Conservation (phyloP, 2,329 filamentous ascomycete genomes). For the Phyllosticta paracitricarpa region DNA sequence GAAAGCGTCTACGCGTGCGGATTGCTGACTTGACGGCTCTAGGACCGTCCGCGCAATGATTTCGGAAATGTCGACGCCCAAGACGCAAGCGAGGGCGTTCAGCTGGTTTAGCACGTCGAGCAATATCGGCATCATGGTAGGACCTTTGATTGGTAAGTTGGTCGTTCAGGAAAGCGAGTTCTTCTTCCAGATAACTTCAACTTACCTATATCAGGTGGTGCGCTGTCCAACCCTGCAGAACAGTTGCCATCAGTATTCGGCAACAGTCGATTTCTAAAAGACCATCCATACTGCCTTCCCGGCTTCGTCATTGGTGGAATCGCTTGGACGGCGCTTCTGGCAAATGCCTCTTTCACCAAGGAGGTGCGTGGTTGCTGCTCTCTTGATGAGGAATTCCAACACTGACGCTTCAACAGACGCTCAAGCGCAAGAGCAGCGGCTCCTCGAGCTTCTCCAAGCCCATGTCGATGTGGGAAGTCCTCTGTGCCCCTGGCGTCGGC, state of each 20-base stretch:
- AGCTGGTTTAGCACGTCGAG: constrained; percentile 66
- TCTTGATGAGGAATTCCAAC: too few species aligned
- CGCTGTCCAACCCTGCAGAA: not conserved
- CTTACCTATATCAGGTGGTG: not conserved
- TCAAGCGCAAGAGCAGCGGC: not conserved
- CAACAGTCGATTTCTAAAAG: constrained; percentile 46
- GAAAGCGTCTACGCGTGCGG: too few species aligned
- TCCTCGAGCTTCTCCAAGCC: constrained; percentile 11
- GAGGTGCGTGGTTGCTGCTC: constrained; percentile 29
- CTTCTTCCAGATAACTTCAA: not conserved
- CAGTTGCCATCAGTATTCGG: constrained; percentile 38
- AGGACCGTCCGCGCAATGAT: constrained; percentile 66
- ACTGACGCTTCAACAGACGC: constrained; percentile 16
- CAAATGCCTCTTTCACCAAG: constrained; percentile 48
- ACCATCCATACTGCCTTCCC: constrained; percentile 57
- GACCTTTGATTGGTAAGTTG: constrained; percentile 47
- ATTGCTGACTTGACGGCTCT: not conserved
- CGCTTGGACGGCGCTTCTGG: constrained; percentile 43
- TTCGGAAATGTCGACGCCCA: constrained; percentile 57
- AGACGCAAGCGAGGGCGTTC: constrained; percentile 64
- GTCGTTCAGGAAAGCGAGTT: constrained; percentile 43
- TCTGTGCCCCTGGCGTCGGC: constrained; percentile 52
- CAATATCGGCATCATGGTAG: constrained; percentile 65
- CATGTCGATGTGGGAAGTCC: constrained; percentile 44
- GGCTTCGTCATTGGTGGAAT: constrained; percentile 49